Percentiles rank a stretch among this genome's conserved stretches.
phyloP scores from a whole-genome alignment of 495 filamentous ascomycete species.

The Penicillium malachiteum region DNA sequence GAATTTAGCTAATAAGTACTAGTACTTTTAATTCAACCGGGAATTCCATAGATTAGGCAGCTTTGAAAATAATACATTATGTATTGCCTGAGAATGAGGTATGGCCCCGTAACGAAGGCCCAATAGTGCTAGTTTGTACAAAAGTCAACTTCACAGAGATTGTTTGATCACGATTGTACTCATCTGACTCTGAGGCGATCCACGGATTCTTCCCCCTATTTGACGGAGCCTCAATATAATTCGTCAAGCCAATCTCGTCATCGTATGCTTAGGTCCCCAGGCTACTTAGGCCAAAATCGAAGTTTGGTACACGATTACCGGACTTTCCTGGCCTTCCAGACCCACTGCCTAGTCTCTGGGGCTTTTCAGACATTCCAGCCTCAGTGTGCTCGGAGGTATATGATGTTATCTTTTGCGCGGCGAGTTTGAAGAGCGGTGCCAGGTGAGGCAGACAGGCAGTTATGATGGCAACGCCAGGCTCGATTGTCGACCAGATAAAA shows the following conservation, averaged over 20 bases:
- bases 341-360: not conserved
- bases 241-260: constrained; percentile 29
- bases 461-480: constrained; percentile 42
- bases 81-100: no score
- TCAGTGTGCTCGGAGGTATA: not conserved
- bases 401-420: constrained; percentile 3
- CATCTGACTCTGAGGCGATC: no score
- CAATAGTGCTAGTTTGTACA: no score
- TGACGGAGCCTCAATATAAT: not conserved
- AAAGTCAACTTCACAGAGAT: no score
- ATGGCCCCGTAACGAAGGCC: not conserved
- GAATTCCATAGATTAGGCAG: no score
- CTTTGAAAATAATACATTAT: no score
- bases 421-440: constrained; percentile 32
- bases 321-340: not conserved
- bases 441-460: constrained; percentile 44
- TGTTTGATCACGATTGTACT: no score
- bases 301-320: constrained; percentile 7
- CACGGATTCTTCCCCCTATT: no score
- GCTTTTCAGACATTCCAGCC: not conserved
- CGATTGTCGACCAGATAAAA: constrained; percentile 44
- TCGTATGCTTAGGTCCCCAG: constrained; percentile 12
- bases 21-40: no score
- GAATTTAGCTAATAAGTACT: no score
- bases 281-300: constrained; percentile 9